Percentiles rank a stretch among this genome's conserved stretches.
These are phyloP conservation scores for Mallotus repandus DNA, from an alignment of 441 rosid genomes.

Conservation along the genomic window DNA sequence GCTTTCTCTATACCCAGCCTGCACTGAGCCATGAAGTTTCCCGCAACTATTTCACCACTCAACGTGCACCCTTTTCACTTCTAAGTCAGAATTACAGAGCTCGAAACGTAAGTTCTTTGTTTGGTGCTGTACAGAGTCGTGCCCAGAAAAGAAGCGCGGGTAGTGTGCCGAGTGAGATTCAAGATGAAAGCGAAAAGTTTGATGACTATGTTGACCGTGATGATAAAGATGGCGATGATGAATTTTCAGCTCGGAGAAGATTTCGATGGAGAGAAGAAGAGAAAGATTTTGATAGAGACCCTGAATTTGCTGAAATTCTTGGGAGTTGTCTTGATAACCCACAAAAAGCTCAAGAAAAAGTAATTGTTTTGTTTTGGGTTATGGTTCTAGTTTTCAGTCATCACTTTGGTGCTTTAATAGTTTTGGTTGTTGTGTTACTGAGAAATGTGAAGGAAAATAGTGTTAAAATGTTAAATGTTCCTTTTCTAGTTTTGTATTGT, in stretches of 20 bases:
- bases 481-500: not conserved
- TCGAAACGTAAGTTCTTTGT: constrained; percentile 4
- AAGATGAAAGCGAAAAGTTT: constrained; percentile 24
- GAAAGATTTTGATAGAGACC: constrained; percentile 66
- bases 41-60: constrained; percentile 21
- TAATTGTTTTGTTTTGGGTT: constrained; percentile 19
- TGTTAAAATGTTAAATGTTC: not conserved
- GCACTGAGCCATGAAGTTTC: constrained; percentile 16
- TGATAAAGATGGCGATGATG: constrained; percentile 30
- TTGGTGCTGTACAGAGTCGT: constrained; percentile 20
- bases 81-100: not conserved
- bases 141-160: constrained; percentile 20
- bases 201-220: constrained; percentile 20
- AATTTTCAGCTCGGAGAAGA: constrained; percentile 25
- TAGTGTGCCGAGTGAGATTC: constrained; percentile 30
- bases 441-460: not conserved
- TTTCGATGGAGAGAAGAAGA: constrained; percentile 47
- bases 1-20: constrained; percentile 18
- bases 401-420: not conserved
- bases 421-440: not conserved
- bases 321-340: constrained; percentile 76
- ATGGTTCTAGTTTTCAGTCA: not conserved
- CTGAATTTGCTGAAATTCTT: constrained; percentile 81
- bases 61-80: constrained; percentile 27
- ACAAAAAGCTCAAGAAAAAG: constrained; percentile 68